Evolutionary conservation across 148 eudicot species (phyloP), one percentile per base, ranked within the genome.

Genomic region (Heliosperma pusillum): DNA sequence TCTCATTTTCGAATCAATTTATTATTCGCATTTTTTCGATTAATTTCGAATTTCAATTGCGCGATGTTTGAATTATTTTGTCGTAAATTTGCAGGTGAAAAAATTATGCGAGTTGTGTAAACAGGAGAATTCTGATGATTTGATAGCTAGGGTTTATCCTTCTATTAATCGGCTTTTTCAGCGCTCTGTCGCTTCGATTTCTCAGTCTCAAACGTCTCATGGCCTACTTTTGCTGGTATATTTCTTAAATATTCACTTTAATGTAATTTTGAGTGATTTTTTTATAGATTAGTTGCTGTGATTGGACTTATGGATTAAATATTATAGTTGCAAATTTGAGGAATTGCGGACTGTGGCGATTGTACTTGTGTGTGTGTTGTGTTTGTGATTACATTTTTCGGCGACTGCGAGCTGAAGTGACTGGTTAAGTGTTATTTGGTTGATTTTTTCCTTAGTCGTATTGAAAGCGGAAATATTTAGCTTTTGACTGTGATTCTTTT

Each of bases 81-180:
- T 76, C 21, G 50, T 27, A 47, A 57, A 64, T 57, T 64, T 15
- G 45, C 85, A 95, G 98, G 99, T 92, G 74, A 89, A 84, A 72
- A 90, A 85, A 74, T 81, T 95, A 64, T 79, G 86, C 61, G 89
- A 90, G 69, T 56, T 95, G 58, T 95, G 97, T 75, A 89, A 87
- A 84, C 81, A 67, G 53, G 97, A 95, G 78, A 88, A 90, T 29
- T 95, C 97, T 7, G 97, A 92, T 66, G 92, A 95, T 77, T 87
- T 95, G 81, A 85, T 89, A n/a, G 93, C 97, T 71, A 86, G 99
- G 88, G 89, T 92, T 88, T 95, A 90, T 83, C 92, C 99, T 2
- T 84, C 88, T 52, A 84, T 95, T 4, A 95, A 82, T 78, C 86
- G 87, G 79, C 88, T 95, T 7, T 92, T 95, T 70, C 96, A 95